phyloP scores from a whole-genome alignment of 805 yeast species.

The Kregervanrija pseudodelftensis region DNA sequence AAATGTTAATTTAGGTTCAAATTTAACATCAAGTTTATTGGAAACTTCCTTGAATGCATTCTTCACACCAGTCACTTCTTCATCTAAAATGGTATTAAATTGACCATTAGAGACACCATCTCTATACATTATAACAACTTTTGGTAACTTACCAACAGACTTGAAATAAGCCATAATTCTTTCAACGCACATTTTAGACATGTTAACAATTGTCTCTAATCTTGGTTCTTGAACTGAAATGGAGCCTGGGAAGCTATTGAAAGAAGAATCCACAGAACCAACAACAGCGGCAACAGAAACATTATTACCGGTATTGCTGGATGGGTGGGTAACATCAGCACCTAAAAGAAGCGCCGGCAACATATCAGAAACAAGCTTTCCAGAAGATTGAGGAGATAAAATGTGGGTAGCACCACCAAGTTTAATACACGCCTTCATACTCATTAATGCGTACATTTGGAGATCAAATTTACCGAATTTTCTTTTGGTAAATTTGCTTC shows the following conservation, averaged over 20 bases:
- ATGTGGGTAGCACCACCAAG: slow-evolving; percentile 25
- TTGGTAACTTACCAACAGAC: slow-evolving; percentile 18
- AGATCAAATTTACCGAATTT: slow-evolving; percentile 18
- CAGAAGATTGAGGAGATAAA: slow-evolving; percentile 12
- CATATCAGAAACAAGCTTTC: slow-evolving; percentile 11
- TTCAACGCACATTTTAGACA: slow-evolving; percentile 21
- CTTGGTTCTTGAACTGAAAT: slow-evolving; percentile 18
- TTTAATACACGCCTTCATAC: slow-evolving; percentile 26
- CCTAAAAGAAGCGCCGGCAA: slow-evolving; percentile 22
- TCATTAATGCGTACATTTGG: slow-evolving; percentile 26
- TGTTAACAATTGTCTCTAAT: slow-evolving; percentile 17
- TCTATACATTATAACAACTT: slow-evolving; percentile 23
- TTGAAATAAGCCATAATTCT: slow-evolving; percentile 16
- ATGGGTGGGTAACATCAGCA: slow-evolving; percentile 28
- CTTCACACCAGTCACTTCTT: slow-evolving; percentile 22
- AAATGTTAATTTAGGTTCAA: slow-evolving; percentile 24
- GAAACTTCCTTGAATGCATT: slow-evolving; percentile 15
- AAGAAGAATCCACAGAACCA: slow-evolving; percentile 18
- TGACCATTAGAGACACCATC: slow-evolving; percentile 30
- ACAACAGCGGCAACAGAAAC: slow-evolving; percentile 19
- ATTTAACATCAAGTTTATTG: slow-evolving; percentile 10
- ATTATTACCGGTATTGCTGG: slow-evolving; percentile 13
- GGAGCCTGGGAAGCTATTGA: slow-evolving; percentile 22
- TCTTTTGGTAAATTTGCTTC: slow-evolving; percentile 20
- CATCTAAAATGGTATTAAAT: slow-evolving; percentile 22